Evolutionary conservation across 805 yeast genomes (phyloP).

Genomic region (Cyberlindnera galapagoensis): DNA sequence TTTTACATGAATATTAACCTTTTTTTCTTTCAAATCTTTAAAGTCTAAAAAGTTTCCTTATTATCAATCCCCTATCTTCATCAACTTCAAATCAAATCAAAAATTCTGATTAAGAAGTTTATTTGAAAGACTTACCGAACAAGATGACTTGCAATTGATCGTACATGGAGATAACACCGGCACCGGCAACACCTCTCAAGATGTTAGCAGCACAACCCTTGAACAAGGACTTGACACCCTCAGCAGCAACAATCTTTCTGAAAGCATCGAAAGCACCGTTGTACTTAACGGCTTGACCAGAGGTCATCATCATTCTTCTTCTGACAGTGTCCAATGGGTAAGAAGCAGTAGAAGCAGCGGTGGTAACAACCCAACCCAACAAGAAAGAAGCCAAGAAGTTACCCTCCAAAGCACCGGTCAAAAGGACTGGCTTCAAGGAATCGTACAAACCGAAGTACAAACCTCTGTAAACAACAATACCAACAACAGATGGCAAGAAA

Average conservation of each 20-base stretch:
- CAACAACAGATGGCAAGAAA: conserved; percentile 96
- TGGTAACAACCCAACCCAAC: conserved; percentile 96
- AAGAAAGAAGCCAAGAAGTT: conserved; percentile 92
- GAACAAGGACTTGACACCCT: conserved; percentile 90
- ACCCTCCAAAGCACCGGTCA: conserved; percentile 92
- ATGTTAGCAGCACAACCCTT: conserved; percentile 99
- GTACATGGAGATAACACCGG: conserved; percentile 97
- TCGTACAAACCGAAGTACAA: conserved; percentile 97
- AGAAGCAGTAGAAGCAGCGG: conserved; percentile 98
- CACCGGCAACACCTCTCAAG: conserved; percentile 99
- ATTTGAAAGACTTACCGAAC: conserved; percentile 93
- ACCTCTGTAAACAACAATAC: conserved; percentile 99
- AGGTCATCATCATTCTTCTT: conserved; percentile 99
- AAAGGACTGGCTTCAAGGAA: conserved; percentile 90
- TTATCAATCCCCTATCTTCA: neutral
- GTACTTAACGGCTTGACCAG: conserved; percentile 97
- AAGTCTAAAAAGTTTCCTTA: too few relatives aligned
- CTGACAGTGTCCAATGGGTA: conserved; percentile 99
- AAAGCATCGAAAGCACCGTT: conserved; percentile 92
- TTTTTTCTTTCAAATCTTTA: conserved; percentile 5
- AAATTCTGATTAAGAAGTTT: conserved; percentile 9
- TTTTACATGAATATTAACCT: conserved; percentile 15
- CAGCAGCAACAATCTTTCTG: conserved; percentile 88
- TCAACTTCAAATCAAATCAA: neutral
- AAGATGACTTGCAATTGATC: conserved; percentile 93